Conservation (phyloP, 169 alveolate genomes). For the Plasmodium adleri region DNA sequence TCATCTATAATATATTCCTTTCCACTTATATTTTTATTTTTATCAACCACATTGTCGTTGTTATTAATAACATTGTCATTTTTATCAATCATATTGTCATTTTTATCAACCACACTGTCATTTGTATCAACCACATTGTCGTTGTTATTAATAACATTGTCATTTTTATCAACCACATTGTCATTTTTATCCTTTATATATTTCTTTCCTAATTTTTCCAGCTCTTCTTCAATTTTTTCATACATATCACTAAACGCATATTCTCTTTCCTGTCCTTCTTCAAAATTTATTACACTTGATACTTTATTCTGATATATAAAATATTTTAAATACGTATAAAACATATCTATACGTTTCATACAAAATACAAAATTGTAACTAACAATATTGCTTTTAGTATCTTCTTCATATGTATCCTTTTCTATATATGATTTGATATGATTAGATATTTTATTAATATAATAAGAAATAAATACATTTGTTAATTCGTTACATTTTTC, state of each 20-base stretch:
- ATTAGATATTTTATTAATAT: constrained; percentile 33
- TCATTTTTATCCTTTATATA: neutral
- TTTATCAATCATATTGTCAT: no score
- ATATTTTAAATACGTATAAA: constrained; percentile 17
- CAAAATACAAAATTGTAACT: constrained; percentile 47
- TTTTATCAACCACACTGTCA: no score
- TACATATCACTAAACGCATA: constrained; percentile 13
- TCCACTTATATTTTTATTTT: no score
- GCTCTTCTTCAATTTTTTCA: constrained; percentile 16
- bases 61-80: no score
- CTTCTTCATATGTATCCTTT: constrained; percentile 8
- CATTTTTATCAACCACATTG: neutral
- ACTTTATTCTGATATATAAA: constrained; percentile 17
- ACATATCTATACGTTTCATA: constrained; percentile 25
- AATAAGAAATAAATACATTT: constrained; percentile 48
- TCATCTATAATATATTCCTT: no score
- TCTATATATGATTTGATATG: constrained; percentile 19
- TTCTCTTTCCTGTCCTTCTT: neutral
- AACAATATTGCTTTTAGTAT: constrained; percentile 7
- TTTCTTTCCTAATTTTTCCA: constrained; percentile 29
- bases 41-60: no score
- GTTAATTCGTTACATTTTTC: constrained; percentile 54
- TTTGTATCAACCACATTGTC: no score
- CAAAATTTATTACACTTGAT: neutral
- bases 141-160: neutral